phyloP scores from a whole-genome alignment of 371 early-diverging fungal genomes.

The Mortierella sp. region DNA sequence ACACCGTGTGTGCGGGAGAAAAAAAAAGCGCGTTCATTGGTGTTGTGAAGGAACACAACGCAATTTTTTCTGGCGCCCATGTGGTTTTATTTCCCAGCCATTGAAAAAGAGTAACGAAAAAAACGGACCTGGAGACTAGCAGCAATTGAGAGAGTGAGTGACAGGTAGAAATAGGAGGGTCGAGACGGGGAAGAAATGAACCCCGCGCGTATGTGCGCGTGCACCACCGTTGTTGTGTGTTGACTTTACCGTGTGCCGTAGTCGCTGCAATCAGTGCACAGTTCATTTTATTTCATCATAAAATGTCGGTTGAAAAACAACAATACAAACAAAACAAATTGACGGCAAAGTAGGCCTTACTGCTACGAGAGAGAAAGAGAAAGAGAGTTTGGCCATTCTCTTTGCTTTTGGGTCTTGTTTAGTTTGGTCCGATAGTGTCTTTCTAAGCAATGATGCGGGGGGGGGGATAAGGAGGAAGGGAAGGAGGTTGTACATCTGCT shows the following conservation, averaged over 20 bases:
- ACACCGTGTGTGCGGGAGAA: not conserved
- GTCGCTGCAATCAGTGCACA: not conserved
- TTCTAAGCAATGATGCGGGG: constrained; percentile 6
- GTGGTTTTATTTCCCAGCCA: not conserved
- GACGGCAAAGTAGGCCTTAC: not conserved
- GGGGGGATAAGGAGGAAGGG: not conserved
- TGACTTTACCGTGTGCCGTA: not conserved
- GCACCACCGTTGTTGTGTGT: not conserved
- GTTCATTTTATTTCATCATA: not conserved
- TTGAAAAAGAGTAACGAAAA: not conserved
- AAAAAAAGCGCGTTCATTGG: not conserved
- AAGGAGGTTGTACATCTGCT: not conserved
- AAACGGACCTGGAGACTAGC: not conserved
- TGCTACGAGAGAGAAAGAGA: not conserved
- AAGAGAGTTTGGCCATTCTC: not conserved
- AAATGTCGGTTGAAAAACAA: not conserved
- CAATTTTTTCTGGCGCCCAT: not conserved
- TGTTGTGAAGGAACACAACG: not conserved
- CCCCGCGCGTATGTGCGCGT: not conserved
- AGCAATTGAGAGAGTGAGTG: not conserved
- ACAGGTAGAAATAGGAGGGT: not conserved
- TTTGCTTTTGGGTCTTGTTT: not conserved
- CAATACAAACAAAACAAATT: not conserved
- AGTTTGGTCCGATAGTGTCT: constrained; percentile 2
- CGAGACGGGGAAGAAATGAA: not conserved